These are phyloP conservation scores for Ogataea pignaliae DNA, from an alignment of 805 yeast genomes.

Conservation along the genomic window DNA sequence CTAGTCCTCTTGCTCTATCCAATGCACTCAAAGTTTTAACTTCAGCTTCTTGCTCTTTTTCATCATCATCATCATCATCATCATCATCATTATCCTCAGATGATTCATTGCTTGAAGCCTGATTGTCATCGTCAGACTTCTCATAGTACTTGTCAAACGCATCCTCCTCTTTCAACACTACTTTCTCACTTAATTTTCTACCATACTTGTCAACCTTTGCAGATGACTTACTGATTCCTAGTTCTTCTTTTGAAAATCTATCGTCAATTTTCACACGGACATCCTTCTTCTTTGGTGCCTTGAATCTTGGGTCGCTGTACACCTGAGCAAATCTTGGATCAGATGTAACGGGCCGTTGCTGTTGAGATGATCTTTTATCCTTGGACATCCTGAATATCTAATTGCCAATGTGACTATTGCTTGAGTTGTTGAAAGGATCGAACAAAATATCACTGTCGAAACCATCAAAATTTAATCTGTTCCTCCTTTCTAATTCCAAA, in stretches of 20 bases:
- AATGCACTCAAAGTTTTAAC: conserved; percentile 10
- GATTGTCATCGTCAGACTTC: conserved; percentile 32
- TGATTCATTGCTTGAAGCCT: conserved; percentile 15
- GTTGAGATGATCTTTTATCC: conserved; percentile 5
- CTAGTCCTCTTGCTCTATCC: conserved; percentile 58
- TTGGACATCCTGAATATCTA: not conserved
- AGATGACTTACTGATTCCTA: conserved; percentile 55
- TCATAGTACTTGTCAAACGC: conserved; percentile 66
- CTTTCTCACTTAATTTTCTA: conserved; percentile 51
- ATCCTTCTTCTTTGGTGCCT: conserved; percentile 62
- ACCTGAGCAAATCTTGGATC: conserved; percentile 80
- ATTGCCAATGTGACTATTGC: too few species aligned
- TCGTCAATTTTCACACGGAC: conserved; percentile 77
- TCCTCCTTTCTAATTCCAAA: not conserved
- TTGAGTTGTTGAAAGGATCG: too few species aligned
- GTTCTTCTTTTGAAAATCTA: conserved; percentile 68
- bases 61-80: conserved; percentile 43
- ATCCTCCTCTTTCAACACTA: conserved; percentile 39
- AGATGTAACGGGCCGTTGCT: conserved; percentile 34
- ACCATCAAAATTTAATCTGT: not conserved
- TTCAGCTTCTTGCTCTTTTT: conserved; percentile 29
- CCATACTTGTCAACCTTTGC: conserved; percentile 85
- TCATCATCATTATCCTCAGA: conserved; percentile 33
- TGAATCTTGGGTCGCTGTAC: conserved; percentile 85
- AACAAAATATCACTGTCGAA: not conserved